Evolutionary conservation across 768 basidiomycete genomes (phyloP).

Genomic region (Mycena chlorophos): DNA sequence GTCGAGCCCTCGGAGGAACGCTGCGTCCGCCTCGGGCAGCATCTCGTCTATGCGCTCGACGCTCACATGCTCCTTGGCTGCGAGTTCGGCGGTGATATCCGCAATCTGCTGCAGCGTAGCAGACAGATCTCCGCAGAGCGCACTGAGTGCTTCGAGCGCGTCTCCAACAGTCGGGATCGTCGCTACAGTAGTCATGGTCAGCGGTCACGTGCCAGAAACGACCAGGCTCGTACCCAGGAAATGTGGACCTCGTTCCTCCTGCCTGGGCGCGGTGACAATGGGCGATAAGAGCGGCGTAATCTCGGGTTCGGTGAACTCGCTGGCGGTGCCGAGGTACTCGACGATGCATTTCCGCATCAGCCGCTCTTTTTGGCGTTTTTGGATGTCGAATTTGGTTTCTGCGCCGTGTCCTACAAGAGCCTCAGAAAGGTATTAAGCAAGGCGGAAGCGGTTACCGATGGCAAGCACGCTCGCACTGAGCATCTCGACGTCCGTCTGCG

Average conservation of each 20-base stretch:
- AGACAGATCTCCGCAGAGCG: slow-evolving; percentile 61
- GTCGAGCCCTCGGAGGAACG: slow-evolving; percentile 66
- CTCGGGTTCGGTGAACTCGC: slow-evolving; percentile 78
- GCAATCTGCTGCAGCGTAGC: slow-evolving; percentile 64
- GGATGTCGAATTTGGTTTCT: slow-evolving; percentile 59
- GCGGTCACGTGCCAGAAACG: not conserved
- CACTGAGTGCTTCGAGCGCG: slow-evolving; percentile 64
- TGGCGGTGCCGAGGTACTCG: slow-evolving; percentile 67
- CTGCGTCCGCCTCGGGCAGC: slow-evolving; percentile 49
- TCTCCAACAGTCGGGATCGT: slow-evolving; percentile 78
- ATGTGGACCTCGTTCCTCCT: slow-evolving; percentile 57
- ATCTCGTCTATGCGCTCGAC: slow-evolving; percentile 74
- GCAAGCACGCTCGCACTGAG: slow-evolving; percentile 53
- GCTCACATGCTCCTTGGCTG: slow-evolving; percentile 67
- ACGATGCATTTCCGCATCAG: slow-evolving; percentile 62
- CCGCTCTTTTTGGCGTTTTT: slow-evolving; percentile 55
- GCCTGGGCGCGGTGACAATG: slow-evolving; percentile 54
- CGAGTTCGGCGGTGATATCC: slow-evolving; percentile 68
- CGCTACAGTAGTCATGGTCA: slow-evolving; percentile 40
- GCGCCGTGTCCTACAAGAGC: slow-evolving; percentile 47
- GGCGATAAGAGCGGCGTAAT: slow-evolving; percentile 74
- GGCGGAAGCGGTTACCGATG: slow-evolving; percentile 42
- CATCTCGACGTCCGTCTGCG: slow-evolving; percentile 67
- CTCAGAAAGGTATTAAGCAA: not conserved
- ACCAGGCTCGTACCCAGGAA: slow-evolving; percentile 51